Base-by-base conservation (phyloP, 1,139 yeast genomes). In the Debaryomyces fabryi region DNA sequence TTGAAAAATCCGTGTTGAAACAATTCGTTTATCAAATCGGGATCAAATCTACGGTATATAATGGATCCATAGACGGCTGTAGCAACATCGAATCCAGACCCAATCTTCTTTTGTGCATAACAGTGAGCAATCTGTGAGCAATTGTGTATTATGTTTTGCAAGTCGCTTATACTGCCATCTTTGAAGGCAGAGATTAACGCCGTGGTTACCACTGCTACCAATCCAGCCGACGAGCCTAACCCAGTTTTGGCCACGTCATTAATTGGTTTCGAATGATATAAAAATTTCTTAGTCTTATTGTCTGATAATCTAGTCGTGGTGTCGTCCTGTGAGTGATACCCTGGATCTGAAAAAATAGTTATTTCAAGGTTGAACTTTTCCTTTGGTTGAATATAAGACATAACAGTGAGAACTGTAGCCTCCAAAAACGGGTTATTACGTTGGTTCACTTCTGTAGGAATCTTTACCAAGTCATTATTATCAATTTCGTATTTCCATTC, bases 81-180 rank as follows among this genome's bases (percentile, higher is more conserved):
- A 0, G 96, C 98, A 38, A 95, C 96, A 63, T 93, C 99, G 65
- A 93, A 93, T 0, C 99, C 99, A 2, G 97, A 89, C 0, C 99
- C 99, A 24, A 93, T 85, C 65, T 95, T 95, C 39, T 89, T 88
- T 64, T 93, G 99, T 1, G 99, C 98, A 48, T 81, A 79, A 64
- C 97, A 92, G 64, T 93, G 99, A 1, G 96, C 88, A 10, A 89
- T 72, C 62, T 93, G 99, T 0, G 97, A 82, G 30, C 90, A 69
- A 58, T 90, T 92, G 65, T 93, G 98, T 25, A 93, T 72, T 4
- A 74, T 52, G 49, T 76, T 70, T 10, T 74, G 58, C 8, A 49
- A 43, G 3, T 49, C 33, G 3, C 50, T 47, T 2, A 52, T 44
- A 7, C 45, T 37, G 2, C 61, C 61, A 0, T 66, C 60, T 5